These are phyloP conservation scores for Nannochloropsis salina DNA, from an alignment of 108 stramenopile genomes.

Conservation along the genomic window DNA sequence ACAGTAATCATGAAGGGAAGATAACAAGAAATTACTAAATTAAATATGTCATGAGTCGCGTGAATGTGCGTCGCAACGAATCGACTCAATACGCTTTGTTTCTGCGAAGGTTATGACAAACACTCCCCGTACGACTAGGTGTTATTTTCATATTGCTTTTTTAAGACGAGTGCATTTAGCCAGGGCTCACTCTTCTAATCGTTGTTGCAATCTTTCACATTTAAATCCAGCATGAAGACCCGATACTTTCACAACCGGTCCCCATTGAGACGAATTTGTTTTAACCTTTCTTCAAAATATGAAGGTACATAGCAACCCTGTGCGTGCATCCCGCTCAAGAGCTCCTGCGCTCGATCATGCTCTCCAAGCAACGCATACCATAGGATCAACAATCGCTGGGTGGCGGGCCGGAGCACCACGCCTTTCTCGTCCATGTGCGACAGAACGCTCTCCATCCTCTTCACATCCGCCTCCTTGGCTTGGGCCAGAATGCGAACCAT, in stretches of 20 bases:
- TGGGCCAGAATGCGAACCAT: slow-evolving; percentile 12
- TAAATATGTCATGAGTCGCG: too few relatives aligned
- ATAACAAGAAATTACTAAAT: too few relatives aligned
- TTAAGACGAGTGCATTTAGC: too few relatives aligned
- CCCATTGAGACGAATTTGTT: background rate
- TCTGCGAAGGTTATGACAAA: too few relatives aligned
- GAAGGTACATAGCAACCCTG: background rate
- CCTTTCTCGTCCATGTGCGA: background rate
- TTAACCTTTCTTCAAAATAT: background rate
- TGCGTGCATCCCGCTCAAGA: background rate
- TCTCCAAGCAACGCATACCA: background rate
- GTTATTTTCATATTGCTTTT: too few relatives aligned
- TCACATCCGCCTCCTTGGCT: background rate
- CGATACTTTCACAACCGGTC: background rate
- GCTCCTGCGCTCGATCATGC: slow-evolving; percentile 19
- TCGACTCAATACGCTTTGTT: too few relatives aligned
- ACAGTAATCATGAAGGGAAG: too few relatives aligned
- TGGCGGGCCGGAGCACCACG: background rate
- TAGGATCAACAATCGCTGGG: background rate
- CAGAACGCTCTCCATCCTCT: background rate
- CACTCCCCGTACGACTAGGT: too few relatives aligned
- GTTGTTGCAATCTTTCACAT: too few relatives aligned
- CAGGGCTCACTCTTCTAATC: too few relatives aligned
- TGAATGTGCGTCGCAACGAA: too few relatives aligned
- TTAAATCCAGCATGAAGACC: background rate